Evolutionary conservation across 2,329 filamentous ascomycete genomes (phyloP).

Genomic region (Ilyonectria mors-panacis): DNA sequence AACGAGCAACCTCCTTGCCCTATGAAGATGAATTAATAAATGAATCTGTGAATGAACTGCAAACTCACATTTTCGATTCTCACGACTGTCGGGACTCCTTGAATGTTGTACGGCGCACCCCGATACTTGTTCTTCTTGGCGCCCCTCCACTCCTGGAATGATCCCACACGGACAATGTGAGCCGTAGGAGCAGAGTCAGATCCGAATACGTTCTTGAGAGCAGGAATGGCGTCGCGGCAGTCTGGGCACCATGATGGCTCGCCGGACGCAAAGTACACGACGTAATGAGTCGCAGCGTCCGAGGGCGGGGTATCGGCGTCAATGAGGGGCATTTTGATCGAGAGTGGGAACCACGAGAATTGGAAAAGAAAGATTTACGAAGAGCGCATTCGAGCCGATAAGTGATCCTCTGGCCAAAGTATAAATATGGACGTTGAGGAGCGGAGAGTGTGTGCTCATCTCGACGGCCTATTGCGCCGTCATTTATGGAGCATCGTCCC

Average conservation of each 20-base stretch:
- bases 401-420: neutral
- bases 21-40: neutral
- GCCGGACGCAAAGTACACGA: constrained; percentile 51
- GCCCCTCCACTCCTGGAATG: constrained; percentile 44
- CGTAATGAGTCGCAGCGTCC: constrained; percentile 45
- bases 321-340: constrained; percentile 47
- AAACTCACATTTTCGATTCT: constrained; percentile 44
- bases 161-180: constrained; percentile 46
- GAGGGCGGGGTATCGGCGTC: constrained; percentile 45
- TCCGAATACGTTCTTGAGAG: constrained; percentile 44
- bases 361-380: neutral
- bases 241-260: constrained; percentile 51
- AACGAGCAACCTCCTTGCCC: constrained; percentile 46
- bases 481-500: constrained; percentile 18
- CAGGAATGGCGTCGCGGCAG: constrained; percentile 46
- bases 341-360: neutral
- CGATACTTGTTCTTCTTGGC: constrained; percentile 47
- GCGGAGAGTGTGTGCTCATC: constrained; percentile 29
- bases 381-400: neutral
- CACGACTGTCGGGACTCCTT: constrained; percentile 48
- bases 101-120: constrained; percentile 44
- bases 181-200: constrained; percentile 43
- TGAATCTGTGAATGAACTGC: neutral
- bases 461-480: constrained; percentile 15
- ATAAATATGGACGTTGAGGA: neutral